phyloP scores from a whole-genome alignment of 2,329 filamentous ascomycete genomes.

The Aspergillus udagawae region DNA sequence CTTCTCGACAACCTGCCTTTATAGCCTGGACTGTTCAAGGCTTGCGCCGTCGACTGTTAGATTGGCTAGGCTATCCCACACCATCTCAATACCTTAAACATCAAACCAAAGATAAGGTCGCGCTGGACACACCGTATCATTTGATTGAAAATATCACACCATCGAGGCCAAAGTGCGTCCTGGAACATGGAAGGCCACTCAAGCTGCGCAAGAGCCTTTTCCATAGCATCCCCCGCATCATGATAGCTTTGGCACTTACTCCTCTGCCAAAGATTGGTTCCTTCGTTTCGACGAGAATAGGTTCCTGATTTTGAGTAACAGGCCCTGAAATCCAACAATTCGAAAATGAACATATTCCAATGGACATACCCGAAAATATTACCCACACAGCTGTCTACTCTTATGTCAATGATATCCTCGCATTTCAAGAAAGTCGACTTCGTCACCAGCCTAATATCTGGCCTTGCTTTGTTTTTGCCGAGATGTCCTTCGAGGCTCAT shows the following conservation, averaged over 20 bases:
- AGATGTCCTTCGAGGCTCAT: conserved; percentile 33
- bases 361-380: not conserved
- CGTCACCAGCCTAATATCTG: conserved; percentile 24
- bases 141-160: conserved; percentile 19
- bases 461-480: conserved; percentile 23
- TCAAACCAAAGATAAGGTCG: not conserved
- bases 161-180: conserved; percentile 18
- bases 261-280: conserved; percentile 34
- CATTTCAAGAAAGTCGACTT: conserved; percentile 9
- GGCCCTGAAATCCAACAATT: conserved; percentile 9
- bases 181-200: conserved; percentile 13
- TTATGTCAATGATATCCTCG: conserved; percentile 1
- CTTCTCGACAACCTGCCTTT: conserved; percentile 6
- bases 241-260: conserved; percentile 13
- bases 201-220: conserved; percentile 18
- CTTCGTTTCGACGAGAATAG: conserved; percentile 25
- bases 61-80: conserved; percentile 3
- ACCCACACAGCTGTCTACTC: conserved; percentile 2
- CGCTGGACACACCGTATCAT: conserved; percentile 10
- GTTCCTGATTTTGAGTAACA: conserved; percentile 13
- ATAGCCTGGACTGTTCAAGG: not conserved
- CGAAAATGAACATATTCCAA: conserved; percentile 6
- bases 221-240: conserved; percentile 11
- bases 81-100: conserved; percentile 3
- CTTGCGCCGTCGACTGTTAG: too few species aligned